Evolutionary conservation across 1,284 basidiomycete genomes (phyloP), one percentile per base, ranked within the genome.

Genomic region (Tilletiopsis washingtonensis): DNA sequence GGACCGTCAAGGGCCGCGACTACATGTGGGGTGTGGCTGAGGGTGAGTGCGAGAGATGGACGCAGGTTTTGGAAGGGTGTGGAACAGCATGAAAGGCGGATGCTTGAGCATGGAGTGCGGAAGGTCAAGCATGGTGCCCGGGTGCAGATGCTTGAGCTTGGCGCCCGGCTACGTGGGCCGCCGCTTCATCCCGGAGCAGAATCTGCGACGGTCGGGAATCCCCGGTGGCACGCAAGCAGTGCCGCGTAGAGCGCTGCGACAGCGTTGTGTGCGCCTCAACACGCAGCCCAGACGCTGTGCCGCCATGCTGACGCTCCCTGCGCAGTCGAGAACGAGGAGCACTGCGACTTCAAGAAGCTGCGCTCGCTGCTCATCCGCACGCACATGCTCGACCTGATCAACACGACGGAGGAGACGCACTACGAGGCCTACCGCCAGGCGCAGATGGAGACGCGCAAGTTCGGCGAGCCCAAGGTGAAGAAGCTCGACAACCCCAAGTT

Each of bases 11-110:
- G 76, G 93, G 94, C 40, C 85, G 94, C 68, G 88, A 97, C 75
- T 99, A 99, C 75, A 82, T 94, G n/a, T 99, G 94, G 94, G 94
- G 94, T 78, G 90, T 97, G 25, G 93, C 93, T 21, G 93, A 99
- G 79, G n/a, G 65, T 25, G 42, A n/a, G n/a, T 43, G 21, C 21
- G 14, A 43, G 19, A 43, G 41, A 21, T 43, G 17, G 41, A 17
- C n/a, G 21, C 21, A 21, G 19, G n/a, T 20, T 43, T 39, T 39
- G n/a, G 34, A 43, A 23, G 17, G 17, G 26, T 46, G 39, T 42
- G 34, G n/a, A n/a, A n/a, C n/a, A n/a, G n/a, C n/a, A n/a, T n/a
- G n/a, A n/a, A n/a, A n/a, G n/a, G n/a, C n/a, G n/a, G n/a, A n/a
- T n/a, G n/a, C n/a, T n/a, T n/a, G n/a, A n/a, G n/a, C n/a, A n/a